A percentile compares a stretch with the other conserved stretches of the same genome.
Conservation (phyloP, 768 basidiomycete genomes). For the Boletus rubroflammeus region DNA sequence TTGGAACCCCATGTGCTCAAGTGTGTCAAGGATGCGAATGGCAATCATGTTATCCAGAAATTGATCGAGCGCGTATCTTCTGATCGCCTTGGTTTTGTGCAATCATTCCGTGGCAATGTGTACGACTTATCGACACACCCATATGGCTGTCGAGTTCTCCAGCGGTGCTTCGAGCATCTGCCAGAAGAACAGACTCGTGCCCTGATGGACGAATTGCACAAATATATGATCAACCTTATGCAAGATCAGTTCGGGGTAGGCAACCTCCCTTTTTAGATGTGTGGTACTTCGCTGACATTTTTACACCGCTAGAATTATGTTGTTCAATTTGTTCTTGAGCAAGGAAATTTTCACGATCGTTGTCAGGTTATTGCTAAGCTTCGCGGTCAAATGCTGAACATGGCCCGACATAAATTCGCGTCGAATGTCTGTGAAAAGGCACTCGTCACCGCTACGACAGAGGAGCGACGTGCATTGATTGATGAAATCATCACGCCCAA, state of each 20-base stretch:
- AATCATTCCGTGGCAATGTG: conserved; percentile 72
- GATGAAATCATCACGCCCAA: conserved; percentile 74
- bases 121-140: conserved; percentile 81
- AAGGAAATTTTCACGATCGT: conserved; percentile 69
- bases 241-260: conserved; percentile 88
- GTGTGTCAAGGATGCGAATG: conserved; percentile 88
- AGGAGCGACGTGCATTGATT: conserved; percentile 66
- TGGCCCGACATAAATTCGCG: conserved; percentile 88
- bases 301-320: conserved; percentile 76
- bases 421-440: conserved; percentile 97
- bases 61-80: conserved; percentile 76
- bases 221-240: conserved; percentile 68
- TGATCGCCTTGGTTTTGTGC: conserved; percentile 73
- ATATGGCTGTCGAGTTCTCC: conserved; percentile 93
- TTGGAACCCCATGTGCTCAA: conserved; percentile 76
- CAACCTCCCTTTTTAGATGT: conserved; percentile 5
- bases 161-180: conserved; percentile 86
- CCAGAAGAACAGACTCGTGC: conserved; percentile 62
- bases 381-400: conserved; percentile 70
- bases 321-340: conserved; percentile 87
- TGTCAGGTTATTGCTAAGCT: conserved; percentile 63
- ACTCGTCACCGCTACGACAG: conserved; percentile 58
- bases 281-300: conserved; percentile 3
- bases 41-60: conserved; percentile 95
- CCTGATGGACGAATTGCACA: conserved; percentile 80